Evolutionary conservation across 345 rosid genomes (phyloP).

Genomic region (Citrus maxima): DNA sequence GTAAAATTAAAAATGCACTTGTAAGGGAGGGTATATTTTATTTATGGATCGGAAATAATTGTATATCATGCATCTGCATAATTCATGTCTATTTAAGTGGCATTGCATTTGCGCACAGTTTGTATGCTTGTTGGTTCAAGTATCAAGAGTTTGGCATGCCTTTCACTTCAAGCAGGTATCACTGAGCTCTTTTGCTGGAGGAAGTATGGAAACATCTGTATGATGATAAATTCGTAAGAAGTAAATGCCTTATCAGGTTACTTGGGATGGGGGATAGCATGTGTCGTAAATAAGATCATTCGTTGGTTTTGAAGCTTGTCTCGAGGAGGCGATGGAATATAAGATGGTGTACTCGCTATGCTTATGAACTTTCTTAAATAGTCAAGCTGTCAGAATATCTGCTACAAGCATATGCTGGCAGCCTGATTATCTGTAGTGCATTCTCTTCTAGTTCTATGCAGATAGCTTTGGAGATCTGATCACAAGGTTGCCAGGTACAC

Average conservation of each 20-base stretch:
- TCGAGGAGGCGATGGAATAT: conserved; percentile 31
- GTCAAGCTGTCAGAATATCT: conserved; percentile 24
- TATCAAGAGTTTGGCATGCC: not conserved
- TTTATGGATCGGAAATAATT: not conserved
- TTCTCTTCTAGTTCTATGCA: conserved; percentile 12
- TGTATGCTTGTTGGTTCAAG: not conserved
- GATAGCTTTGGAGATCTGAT: conserved; percentile 19
- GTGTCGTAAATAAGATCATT: conserved; percentile 29
- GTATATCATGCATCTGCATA: not conserved
- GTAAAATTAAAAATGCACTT: not conserved
- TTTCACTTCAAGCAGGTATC: conserved; percentile 24
- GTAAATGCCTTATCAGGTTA: conserved; percentile 40
- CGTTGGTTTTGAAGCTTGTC: conserved; percentile 31
- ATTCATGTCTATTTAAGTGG: not conserved
- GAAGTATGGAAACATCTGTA: conserved; percentile 24
- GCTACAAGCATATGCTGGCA: conserved; percentile 14
- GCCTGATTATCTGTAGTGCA: conserved; percentile 7
- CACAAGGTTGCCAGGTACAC: conserved; percentile 5
- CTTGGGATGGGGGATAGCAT: conserved; percentile 40
- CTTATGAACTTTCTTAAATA: conserved; percentile 22
- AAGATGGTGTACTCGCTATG: conserved; percentile 23
- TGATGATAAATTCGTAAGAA: conserved; percentile 33
- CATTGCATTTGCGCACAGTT: not conserved
- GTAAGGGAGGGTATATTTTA: not conserved
- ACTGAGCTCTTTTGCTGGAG: conserved; percentile 27